A percentile compares a stretch with the other conserved stretches of the same genome.
phyloP scores from a whole-genome alignment of 2,329 filamentous ascomycete species.

The Gyromitra esculenta region DNA sequence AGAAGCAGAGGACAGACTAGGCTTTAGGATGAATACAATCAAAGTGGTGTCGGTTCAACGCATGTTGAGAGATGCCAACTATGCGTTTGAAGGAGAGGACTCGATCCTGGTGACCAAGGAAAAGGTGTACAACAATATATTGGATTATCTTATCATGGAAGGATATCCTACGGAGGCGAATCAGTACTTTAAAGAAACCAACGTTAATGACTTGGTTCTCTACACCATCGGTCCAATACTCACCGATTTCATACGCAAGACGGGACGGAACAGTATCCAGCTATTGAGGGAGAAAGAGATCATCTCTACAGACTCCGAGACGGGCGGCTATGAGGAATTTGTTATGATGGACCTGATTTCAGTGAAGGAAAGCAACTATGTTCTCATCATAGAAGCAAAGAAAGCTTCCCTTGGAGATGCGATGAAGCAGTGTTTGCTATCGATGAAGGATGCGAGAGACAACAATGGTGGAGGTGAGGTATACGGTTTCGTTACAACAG shows the following conservation, averaged over 20 bases:
- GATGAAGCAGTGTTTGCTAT: constrained; percentile 44
- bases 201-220: background rate
- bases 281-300: background rate
- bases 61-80: constrained; percentile 11
- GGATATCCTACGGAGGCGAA: too few species aligned
- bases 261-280: background rate
- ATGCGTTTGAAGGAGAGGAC: too few species aligned
- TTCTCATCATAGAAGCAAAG: background rate
- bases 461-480: constrained; percentile 34
- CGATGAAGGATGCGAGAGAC: constrained; percentile 45
- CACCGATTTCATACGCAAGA: background rate
- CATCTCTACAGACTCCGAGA: background rate
- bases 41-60: constrained; percentile 18
- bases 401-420: constrained; percentile 12
- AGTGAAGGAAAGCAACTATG: background rate
- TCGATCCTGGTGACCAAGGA: too few species aligned
- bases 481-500: constrained; percentile 37
- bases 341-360: background rate
- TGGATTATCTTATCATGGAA: too few species aligned
- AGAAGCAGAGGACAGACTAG: constrained; percentile 35
- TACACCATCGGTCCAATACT: background rate
- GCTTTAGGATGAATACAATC: constrained; percentile 15
- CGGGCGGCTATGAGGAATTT: background rate
- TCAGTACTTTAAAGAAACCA: background rate
- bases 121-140: too few species aligned